These are phyloP conservation scores for Fusarium nanum DNA, from an alignment of 2,329 filamentous ascomycete genomes.

Conservation along the genomic window DNA sequence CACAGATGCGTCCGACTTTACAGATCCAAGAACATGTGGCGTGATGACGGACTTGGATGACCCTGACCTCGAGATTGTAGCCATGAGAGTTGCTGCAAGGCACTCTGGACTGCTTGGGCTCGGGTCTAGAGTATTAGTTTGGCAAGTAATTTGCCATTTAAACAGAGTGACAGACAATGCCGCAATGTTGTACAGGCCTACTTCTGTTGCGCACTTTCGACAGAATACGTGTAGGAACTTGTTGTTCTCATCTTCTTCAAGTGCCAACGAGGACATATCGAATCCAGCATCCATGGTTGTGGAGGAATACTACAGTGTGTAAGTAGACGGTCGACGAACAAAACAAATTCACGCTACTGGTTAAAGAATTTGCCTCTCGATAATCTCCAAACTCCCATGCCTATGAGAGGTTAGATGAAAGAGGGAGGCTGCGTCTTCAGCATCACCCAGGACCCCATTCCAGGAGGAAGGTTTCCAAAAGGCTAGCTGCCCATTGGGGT, in stretches of 20 bases:
- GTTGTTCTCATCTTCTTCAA: conserved; percentile 38
- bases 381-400: conserved; percentile 62
- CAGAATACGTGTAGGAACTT: conserved; percentile 59
- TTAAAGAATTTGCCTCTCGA: conserved; percentile 56
- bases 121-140: conserved; percentile 42
- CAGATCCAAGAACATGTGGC: conserved; percentile 46
- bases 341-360: conserved; percentile 10
- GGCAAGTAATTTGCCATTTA: conserved; percentile 67
- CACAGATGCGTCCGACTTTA: neutral
- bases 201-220: conserved; percentile 56
- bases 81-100: conserved; percentile 63
- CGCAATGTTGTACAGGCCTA: conserved; percentile 62
- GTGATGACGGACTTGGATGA: conserved; percentile 67
- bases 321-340: conserved; percentile 35
- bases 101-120: conserved; percentile 61
- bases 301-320: conserved; percentile 54
- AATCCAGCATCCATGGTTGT: conserved; percentile 48
- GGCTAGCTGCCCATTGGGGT: conserved; percentile 37
- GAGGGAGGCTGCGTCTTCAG: conserved; percentile 51
- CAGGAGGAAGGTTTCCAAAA: conserved; percentile 53
- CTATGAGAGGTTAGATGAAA: conserved; percentile 63
- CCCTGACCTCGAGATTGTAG: conserved; percentile 66
- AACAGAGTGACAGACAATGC: conserved; percentile 62
- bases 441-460: conserved; percentile 56
- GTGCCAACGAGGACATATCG: conserved; percentile 46